Conservation (phyloP, 306 rosid genomes). For the Alnus rubra region DNA sequence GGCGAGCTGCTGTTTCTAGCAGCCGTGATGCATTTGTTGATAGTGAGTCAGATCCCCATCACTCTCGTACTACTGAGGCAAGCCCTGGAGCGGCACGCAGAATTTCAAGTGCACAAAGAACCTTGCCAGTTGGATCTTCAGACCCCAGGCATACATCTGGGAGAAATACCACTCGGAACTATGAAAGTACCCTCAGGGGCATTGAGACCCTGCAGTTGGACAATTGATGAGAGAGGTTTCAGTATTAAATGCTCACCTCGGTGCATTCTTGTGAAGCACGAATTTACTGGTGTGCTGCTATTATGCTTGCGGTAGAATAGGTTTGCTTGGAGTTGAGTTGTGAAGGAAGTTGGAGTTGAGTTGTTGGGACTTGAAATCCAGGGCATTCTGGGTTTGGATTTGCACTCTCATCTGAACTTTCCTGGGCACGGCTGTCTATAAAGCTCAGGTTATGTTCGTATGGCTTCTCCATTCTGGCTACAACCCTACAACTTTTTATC, state of each 20-base stretch:
- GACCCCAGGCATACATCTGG: constrained; percentile 60
- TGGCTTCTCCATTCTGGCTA: constrained; percentile 28
- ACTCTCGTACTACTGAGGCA: constrained; percentile 62
- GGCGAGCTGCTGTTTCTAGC: constrained; percentile 80
- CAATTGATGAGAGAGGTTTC: constrained; percentile 64
- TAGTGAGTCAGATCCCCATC: constrained; percentile 68
- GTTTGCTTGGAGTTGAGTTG: constrained; percentile 25
- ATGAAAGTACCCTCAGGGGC: constrained; percentile 74
- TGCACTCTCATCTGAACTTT: constrained; percentile 36
- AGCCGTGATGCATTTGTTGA: constrained; percentile 70
- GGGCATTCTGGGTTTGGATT: constrained; percentile 40
- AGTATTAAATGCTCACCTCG: constrained; percentile 33
- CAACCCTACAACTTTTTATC: constrained; percentile 33
- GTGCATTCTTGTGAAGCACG: constrained; percentile 38
- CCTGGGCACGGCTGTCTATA: constrained; percentile 33
- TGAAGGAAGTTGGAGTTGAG: constrained; percentile 36
- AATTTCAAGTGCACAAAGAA: constrained; percentile 67
- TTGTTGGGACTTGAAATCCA: constrained; percentile 37
- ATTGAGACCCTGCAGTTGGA: constrained; percentile 80
- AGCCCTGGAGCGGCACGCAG: constrained; percentile 72
- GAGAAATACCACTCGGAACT: constrained; percentile 68
- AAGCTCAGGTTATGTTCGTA: constrained; percentile 40
- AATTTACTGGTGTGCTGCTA: constrained; percentile 39
- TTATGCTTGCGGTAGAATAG: constrained; percentile 29
- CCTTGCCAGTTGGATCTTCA: constrained; percentile 63